Base-by-base conservation (phyloP, 2,329 filamentous ascomycete species). In the Periconia macrospinosa region DNA sequence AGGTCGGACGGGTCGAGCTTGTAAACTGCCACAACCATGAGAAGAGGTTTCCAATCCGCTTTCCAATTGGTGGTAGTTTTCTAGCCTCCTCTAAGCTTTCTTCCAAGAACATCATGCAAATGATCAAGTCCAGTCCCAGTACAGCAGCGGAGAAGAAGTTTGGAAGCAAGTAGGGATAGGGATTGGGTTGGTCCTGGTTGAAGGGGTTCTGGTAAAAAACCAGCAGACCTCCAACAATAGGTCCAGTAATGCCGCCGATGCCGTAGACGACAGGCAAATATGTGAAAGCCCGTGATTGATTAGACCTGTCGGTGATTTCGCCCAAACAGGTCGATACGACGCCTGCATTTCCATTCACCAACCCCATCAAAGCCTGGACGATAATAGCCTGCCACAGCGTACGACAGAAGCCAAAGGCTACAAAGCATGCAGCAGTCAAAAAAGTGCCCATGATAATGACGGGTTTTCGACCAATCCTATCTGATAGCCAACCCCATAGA, bases 181-280 rank as follows among this genome's bases (percentile, higher is more conserved):
- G 79, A 45, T 84, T 83, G 23, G 76, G 71, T 45, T 79, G 68
- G 27, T 76, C 77, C 18, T 75, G 72, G 23, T 81, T 73, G 61
- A 85, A 82, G 1, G 83, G 84, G 48, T 83, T 82, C 27, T 84
- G 69, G 45, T 80, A 81, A 43, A 87, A 84, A 0, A 96, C 89
- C 50, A 97, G 76, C 41, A 97, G 72, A 0, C 94, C 94, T 14
- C 94, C 94, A n/a, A 97, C 76, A 1, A 95, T 86, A 0, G 94
- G 94, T 0, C 94, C 94, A 0, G 92, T 94, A 56, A 99, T 96
- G 42, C 90, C 91, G 17, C 94, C 94, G 33, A 99, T 80, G 3
- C 93, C 93, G 74, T 99, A 99, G n/a, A 97, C 88, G 40, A 97
- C 89, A 0, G 94, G 94, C 41, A 99, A 79, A 77, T 96, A 99